These are phyloP conservation scores for Colletotrichum tanaceti DNA, from an alignment of 2,329 filamentous ascomycete species.

Conservation along the genomic window DNA sequence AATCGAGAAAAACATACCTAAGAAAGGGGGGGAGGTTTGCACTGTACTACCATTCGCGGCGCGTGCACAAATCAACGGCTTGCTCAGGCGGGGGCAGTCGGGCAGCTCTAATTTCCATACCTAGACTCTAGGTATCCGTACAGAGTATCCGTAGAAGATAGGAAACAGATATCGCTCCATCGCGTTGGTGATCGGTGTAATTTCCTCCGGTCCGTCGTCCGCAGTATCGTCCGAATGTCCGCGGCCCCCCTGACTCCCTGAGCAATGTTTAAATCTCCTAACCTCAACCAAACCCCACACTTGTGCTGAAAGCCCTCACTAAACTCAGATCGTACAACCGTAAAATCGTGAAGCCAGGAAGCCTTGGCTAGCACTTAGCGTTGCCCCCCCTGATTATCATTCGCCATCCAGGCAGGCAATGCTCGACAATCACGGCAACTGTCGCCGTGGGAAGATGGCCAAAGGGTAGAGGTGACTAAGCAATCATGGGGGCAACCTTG, in stretches of 20 bases:
- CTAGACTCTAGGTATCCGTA: no score
- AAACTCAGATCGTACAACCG: not conserved
- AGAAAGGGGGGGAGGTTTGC: no score
- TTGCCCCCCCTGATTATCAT: constrained; percentile 2
- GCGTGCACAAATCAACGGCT: not conserved
- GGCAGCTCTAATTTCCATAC: no score
- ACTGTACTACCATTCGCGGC: not conserved
- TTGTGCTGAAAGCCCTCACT: not conserved
- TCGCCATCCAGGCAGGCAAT: constrained; percentile 14
- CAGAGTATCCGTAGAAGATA: no score
- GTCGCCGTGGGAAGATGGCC: not conserved
- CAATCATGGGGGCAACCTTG: constrained; percentile 1
- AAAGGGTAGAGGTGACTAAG: not conserved
- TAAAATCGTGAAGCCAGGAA: constrained; percentile 18
- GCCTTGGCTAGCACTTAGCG: constrained; percentile 7
- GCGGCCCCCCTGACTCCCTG: constrained; percentile 4
- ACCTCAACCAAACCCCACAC: constrained; percentile 13
- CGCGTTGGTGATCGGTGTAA: not conserved
- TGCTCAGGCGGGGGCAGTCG: not conserved
- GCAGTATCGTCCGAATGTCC: constrained; percentile 4
- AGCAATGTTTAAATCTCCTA: constrained; percentile 6
- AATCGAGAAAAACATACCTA: not conserved
- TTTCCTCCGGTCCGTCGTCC: constrained; percentile 25
- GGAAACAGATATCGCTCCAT: no score
- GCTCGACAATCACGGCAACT: constrained; percentile 17